Percentiles rank a stretch among this genome's conserved stretches.
Evolutionary conservation across 2,329 filamentous ascomycete genomes (phyloP).

Genomic region (Ceratocystis smalleyi): DNA sequence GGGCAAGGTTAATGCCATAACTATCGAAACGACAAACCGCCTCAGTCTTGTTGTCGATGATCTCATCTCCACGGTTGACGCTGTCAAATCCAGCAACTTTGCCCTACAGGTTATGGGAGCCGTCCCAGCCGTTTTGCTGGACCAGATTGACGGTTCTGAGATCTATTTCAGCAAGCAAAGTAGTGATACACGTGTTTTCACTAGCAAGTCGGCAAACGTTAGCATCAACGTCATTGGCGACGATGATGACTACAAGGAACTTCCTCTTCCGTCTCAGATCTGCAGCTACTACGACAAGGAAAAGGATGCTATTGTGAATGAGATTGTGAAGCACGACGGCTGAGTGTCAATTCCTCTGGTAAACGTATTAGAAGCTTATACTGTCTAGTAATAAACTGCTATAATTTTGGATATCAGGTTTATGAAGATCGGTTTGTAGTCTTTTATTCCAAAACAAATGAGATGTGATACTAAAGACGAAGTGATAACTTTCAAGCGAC

Average conservation of each 20-base stretch:
- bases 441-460: background rate
- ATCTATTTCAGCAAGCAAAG: conserved; percentile 77
- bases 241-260: conserved; percentile 69
- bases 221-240: conserved; percentile 71
- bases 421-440: background rate
- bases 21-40: conserved; percentile 75
- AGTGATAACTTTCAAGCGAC: no score
- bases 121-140: conserved; percentile 75
- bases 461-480: background rate
- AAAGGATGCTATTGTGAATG: conserved; percentile 64
- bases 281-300: conserved; percentile 54
- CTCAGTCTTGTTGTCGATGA: conserved; percentile 78
- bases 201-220: conserved; percentile 71
- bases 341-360: conserved; percentile 26
- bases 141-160: conserved; percentile 81
- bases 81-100: conserved; percentile 90
- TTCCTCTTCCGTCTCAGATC: conserved; percentile 79
- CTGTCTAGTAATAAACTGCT: background rate
- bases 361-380: background rate
- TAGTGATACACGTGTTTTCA: conserved; percentile 64
- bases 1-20: conserved; percentile 94
- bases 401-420: background rate
- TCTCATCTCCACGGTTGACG: conserved; percentile 79
- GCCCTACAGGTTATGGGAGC: conserved; percentile 79
- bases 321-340: conserved; percentile 90